Evolutionary conservation across 371 early-diverging fungal species (phyloP).

Genomic region (Catenaria anguillulae): DNA sequence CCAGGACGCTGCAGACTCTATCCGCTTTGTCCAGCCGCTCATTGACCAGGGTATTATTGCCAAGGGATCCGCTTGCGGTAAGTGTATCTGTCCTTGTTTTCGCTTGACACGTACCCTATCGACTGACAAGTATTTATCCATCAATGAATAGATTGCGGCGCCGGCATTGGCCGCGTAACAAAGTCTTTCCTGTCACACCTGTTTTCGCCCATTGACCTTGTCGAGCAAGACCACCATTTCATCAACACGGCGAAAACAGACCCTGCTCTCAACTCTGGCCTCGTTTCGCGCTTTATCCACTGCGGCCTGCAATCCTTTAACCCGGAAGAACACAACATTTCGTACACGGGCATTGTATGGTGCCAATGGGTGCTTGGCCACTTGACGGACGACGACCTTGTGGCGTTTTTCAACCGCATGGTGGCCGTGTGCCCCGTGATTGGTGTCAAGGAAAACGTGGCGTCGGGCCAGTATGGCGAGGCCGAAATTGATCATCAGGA

Average conservation of each 20-base stretch:
- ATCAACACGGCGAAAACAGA: constrained; percentile 46
- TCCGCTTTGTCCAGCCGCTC: constrained; percentile 47
- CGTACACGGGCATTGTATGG: constrained; percentile 54
- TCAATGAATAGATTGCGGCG: constrained; percentile 85
- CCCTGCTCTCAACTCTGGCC: not conserved
- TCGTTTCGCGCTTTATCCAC: constrained; percentile 30
- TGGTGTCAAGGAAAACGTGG: constrained; percentile 79
- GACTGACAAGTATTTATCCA: too few species aligned
- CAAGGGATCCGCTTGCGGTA: constrained; percentile 10
- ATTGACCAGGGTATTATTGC: constrained; percentile 18
- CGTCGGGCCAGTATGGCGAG: constrained; percentile 16
- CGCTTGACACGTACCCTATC: too few species aligned
- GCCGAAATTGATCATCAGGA: constrained; percentile 66
- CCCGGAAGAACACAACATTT: constrained; percentile 30
- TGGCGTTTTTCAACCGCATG: constrained; percentile 48
- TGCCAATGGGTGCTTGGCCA: constrained; percentile 90
- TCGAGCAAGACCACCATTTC: constrained; percentile 67
- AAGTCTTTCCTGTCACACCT: constrained; percentile 58
- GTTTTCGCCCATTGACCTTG: constrained; percentile 72
- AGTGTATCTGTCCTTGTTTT: too few species aligned
- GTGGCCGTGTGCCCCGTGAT: constrained; percentile 31
- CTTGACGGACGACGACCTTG: constrained; percentile 64
- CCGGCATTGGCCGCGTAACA: constrained; percentile 90
- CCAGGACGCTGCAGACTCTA: constrained; percentile 54
- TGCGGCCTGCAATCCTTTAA: constrained; percentile 67